These are phyloP conservation scores for Lagenidium giganteum DNA, from an alignment of 352 stramenopile genomes.

Conservation along the genomic window DNA sequence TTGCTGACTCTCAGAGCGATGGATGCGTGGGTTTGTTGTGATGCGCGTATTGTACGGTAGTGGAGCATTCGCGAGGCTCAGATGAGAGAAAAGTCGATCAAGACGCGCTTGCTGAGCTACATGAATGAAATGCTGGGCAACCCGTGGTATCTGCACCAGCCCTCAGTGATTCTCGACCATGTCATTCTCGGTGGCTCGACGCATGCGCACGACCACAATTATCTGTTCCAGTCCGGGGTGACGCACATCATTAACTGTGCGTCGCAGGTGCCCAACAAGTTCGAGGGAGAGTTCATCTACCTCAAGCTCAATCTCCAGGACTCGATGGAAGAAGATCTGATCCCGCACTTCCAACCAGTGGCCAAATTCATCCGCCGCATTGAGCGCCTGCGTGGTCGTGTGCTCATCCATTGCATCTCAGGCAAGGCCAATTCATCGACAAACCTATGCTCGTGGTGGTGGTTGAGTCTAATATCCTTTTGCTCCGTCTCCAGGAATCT, in stretches of 20 bases:
- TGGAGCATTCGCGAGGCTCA: conserved; percentile 35
- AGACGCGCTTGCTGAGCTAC: conserved; percentile 12
- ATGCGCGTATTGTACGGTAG: conserved; percentile 8
- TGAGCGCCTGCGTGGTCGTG: conserved; percentile 38
- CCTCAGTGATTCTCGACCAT: conserved; percentile 38
- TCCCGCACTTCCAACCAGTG: conserved; percentile 49
- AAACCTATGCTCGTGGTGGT: not conserved
- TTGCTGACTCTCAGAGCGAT: too few relatives aligned
- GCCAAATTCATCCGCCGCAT: conserved; percentile 46
- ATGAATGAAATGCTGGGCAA: conserved; percentile 20
- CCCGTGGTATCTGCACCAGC: conserved; percentile 12
- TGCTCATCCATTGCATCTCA: conserved; percentile 55
- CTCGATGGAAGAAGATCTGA: conserved; percentile 41
- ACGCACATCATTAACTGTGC: conserved; percentile 70
- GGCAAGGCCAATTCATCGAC: conserved; percentile 7
- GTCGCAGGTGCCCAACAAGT: conserved; percentile 38
- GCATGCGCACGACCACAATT: conserved; percentile 31
- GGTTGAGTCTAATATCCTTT: not conserved
- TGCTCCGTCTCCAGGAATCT: conserved; percentile 22
- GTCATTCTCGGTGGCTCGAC: conserved; percentile 39
- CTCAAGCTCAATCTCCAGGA: conserved; percentile 51
- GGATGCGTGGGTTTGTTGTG: not conserved
- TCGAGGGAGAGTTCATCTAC: conserved; percentile 66
- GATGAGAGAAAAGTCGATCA: conserved; percentile 22
- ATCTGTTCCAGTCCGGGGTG: conserved; percentile 34